Evolutionary conservation across 2,329 filamentous ascomycete species (phyloP).

Genomic region (Diplodia corticola): DNA sequence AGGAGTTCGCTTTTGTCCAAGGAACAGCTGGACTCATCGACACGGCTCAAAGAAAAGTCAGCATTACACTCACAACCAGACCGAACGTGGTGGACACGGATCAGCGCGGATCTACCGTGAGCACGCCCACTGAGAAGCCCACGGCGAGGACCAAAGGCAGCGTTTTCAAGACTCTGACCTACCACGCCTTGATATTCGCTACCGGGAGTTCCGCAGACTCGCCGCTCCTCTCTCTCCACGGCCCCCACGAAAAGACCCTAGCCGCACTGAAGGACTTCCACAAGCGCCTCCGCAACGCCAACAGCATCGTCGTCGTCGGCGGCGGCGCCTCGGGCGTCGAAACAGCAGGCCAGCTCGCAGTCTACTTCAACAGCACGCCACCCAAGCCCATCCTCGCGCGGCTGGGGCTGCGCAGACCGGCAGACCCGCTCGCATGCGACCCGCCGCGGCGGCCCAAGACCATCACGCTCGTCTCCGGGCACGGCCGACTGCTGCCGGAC

Average conservation of each 20-base stretch:
- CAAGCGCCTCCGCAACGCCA: constrained; percentile 31
- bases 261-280: constrained; percentile 35
- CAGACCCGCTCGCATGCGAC: not conserved
- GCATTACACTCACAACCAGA: constrained; percentile 25
- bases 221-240: constrained; percentile 39
- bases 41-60: constrained; percentile 30
- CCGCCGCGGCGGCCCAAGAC: constrained; percentile 25
- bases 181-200: constrained; percentile 40
- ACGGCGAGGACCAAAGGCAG: not conserved
- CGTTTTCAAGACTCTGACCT: constrained; percentile 30
- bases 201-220: constrained; percentile 41
- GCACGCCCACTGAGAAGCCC: constrained; percentile 14
- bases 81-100: not conserved
- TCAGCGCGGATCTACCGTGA: not conserved
- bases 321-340: constrained; percentile 41
- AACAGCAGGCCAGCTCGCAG: constrained; percentile 40
- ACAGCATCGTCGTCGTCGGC: constrained; percentile 39
- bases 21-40: constrained; percentile 36
- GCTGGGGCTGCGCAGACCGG: not conserved
- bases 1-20: constrained; percentile 41
- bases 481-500: constrained; percentile 33
- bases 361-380: constrained; percentile 30
- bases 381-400: not conserved
- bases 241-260: constrained; percentile 32
- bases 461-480: constrained; percentile 39